Evolutionary conservation across 306 rosid species (phyloP), one percentile per base, ranked within the genome.

Genomic region (Dalbergia oliveri): DNA sequence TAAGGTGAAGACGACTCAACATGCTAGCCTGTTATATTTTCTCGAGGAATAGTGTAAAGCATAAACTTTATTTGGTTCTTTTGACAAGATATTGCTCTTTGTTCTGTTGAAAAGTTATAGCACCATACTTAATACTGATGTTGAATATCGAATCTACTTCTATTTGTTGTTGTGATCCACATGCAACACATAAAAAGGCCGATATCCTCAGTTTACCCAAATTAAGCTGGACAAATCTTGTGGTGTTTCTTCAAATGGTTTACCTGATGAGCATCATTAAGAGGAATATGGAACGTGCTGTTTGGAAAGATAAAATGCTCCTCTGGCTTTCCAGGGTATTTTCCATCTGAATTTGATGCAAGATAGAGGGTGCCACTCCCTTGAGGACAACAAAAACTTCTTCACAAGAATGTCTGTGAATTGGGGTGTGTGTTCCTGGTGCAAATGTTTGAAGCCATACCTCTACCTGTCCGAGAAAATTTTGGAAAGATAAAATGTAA

Each of bases 211-310:
- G 66, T 57, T 35, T 34, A 85, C 60, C 75, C 61, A 79, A 71
- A 80, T 57, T 37, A 76, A 60, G 56, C 62, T 9, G 49, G 69
- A 50, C 73, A 73, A 18, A 34, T 61, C 57, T 72, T 34, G 16
- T 10, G 6, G 34, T 11, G 65, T 44, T 72, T 15, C 41, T 13
- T 54, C 18, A 60, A 54, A 69, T 50, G 33, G 43, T 69, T 66
- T 88, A 94, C 97, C 97, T 91, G 97, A 88, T 94, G 99, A 84
- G 66, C 97, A 88, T 93, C 97, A 62, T 95, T 91, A 58, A 91
- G 61, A 47, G 98, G 98, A 51, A 93, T 68, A 64, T 77, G 86
- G 83, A 93, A 91, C 31, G 98, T 93, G 85, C 93, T 90, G 84
- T 90, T 93, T 73, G 90, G 65, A 86, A 87, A 88, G 73, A 93